Conservation (phyloP, 1,284 basidiomycete genomes). For the Nidula niveotomentosa region DNA sequence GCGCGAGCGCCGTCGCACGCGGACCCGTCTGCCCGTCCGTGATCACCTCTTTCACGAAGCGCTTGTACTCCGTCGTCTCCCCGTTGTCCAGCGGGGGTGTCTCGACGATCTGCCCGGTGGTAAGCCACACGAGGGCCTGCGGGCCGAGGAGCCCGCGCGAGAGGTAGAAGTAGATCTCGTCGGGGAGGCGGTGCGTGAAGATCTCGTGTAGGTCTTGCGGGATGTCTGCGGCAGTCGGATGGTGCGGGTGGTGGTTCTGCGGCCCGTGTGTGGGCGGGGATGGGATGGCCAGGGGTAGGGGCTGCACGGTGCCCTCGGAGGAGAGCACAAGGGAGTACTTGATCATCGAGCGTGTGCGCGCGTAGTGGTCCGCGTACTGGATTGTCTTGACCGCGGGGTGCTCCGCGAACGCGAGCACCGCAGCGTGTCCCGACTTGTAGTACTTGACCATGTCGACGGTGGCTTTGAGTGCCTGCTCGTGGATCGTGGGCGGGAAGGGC, state of each 20-base stretch:
- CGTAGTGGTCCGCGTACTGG: slow-evolving; percentile 86
- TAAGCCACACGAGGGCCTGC: slow-evolving; percentile 89
- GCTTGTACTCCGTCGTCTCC: slow-evolving; percentile 91
- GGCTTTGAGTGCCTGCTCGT: slow-evolving; percentile 79
- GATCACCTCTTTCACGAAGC: slow-evolving; percentile 94
- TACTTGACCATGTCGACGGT: slow-evolving; percentile 89
- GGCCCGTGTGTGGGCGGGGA: slow-evolving; percentile 47
- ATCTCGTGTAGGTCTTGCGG: slow-evolving; percentile 93
- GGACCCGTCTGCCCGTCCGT: slow-evolving; percentile 93
- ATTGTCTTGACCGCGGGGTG: slow-evolving; percentile 77
- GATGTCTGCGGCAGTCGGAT: slow-evolving; percentile 82
- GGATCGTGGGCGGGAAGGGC: slow-evolving; percentile 83
- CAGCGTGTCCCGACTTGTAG: slow-evolving; percentile 84
- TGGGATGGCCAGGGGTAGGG: slow-evolving; percentile 81
- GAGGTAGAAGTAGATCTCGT: slow-evolving; percentile 96
- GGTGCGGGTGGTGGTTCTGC: slow-evolving; percentile 58
- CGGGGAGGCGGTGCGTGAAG: slow-evolving; percentile 93
- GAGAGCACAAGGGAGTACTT: slow-evolving; percentile 91
- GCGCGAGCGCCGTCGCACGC: slow-evolving; percentile 85
- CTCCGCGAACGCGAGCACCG: slow-evolving; percentile 77
- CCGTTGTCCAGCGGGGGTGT: slow-evolving; percentile 92
- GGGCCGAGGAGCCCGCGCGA: slow-evolving; percentile 90
- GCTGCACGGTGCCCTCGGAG: slow-evolving; percentile 87
- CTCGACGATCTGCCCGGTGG: slow-evolving; percentile 84
- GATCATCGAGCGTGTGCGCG: slow-evolving; percentile 89